Conservation (phyloP, 768 basidiomycete species). For the Auriscalpium vulgare region DNA sequence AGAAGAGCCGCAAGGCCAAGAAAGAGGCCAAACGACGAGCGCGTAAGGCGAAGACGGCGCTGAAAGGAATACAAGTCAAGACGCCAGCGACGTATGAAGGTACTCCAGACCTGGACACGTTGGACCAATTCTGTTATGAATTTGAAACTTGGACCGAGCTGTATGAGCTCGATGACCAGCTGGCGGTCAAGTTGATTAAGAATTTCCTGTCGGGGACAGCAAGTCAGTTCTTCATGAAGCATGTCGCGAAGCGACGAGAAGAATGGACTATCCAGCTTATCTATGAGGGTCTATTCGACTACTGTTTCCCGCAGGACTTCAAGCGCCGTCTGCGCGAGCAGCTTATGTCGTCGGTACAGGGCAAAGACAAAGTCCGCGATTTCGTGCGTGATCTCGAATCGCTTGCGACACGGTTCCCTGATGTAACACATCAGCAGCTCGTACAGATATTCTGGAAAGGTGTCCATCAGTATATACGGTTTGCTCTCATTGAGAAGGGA, state of each 20-base stretch:
- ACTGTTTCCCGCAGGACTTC: slow-evolving; percentile 18
- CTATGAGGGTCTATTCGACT: slow-evolving; percentile 16
- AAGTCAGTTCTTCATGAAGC: slow-evolving; percentile 19
- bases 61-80: not conserved
- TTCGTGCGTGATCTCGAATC: slow-evolving; percentile 17
- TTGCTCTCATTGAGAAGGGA: slow-evolving; percentile 16
- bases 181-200: slow-evolving; percentile 3
- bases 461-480: slow-evolving; percentile 10
- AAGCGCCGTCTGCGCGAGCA: not conserved
- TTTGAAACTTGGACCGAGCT: not conserved
- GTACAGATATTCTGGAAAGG: slow-evolving; percentile 9
- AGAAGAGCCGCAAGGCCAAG: too few relatives aligned
- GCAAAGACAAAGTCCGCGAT: slow-evolving; percentile 4
- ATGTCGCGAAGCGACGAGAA: slow-evolving; percentile 7
- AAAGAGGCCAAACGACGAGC: too few relatives aligned
- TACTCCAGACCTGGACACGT: not conserved
- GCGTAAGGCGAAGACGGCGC: too few relatives aligned
- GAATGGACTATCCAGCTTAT: slow-evolving; percentile 11
- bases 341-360: slow-evolving; percentile 1
- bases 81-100: not conserved
- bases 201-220: slow-evolving; percentile 17
- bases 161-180: not conserved
- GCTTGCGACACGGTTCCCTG: slow-evolving; percentile 13
- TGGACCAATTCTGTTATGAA: not conserved
- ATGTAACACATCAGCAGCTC: slow-evolving; percentile 6